Evolutionary conservation across 2,329 filamentous ascomycete species (phyloP).

Genomic region (Phialocephala sp.): DNA sequence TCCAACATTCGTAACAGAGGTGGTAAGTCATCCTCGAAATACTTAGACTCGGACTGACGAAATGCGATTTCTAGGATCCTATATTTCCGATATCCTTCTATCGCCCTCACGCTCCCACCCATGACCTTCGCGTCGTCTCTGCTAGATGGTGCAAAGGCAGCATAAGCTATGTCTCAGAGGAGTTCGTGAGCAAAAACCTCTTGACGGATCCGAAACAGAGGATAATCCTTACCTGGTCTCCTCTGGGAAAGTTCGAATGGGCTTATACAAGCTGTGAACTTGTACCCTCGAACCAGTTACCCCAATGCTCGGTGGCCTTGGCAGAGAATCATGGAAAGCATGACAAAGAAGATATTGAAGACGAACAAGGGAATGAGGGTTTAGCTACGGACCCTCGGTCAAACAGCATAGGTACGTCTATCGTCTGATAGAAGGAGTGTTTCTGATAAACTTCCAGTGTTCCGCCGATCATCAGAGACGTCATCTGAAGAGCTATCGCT

Average conservation of each 20-base stretch:
- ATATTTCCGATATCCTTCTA: not conserved
- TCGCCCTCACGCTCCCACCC: not conserved
- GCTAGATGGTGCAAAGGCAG: not conserved
- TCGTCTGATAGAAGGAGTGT: not conserved
- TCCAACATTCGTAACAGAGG: no score
- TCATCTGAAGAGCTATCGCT: not conserved
- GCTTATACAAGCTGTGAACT: not conserved
- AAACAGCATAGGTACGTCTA: not conserved
- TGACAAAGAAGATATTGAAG: no score
- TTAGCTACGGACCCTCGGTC: not conserved
- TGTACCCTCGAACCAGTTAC: not conserved
- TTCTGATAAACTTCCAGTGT: not conserved
- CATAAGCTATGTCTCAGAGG: constrained; percentile 5
- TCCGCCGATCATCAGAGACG: not conserved
- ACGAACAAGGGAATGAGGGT: not conserved
- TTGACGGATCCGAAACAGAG: not conserved
- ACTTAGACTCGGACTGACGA: no score
- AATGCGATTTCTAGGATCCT: not conserved
- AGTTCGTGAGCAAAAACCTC: not conserved
- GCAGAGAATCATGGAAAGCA: no score
- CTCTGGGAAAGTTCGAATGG: not conserved
- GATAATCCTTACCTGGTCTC: not conserved
- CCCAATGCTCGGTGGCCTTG: not conserved
- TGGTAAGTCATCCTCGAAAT: no score
- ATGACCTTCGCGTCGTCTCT: not conserved